Evolutionary conservation across 176 grass and related monocot species (phyloP), one percentile per base, ranked within the genome.

Genomic region (Bolboschoenus planiculmis): DNA sequence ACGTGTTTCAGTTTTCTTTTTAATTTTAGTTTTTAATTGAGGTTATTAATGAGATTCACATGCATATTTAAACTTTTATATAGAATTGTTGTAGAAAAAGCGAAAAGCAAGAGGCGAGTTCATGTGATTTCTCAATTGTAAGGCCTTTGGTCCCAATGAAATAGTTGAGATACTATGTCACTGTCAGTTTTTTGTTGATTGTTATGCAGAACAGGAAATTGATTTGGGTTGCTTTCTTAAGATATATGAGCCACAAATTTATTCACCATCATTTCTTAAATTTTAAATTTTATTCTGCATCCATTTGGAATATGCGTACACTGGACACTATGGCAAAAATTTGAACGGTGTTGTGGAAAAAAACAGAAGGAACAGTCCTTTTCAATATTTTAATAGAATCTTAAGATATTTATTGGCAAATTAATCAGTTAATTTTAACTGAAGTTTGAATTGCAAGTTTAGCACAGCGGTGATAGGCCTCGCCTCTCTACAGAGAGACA

Each of bases 381-480:
- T 50, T 50, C 71, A 48, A 47, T 23, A 24, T 75, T 31, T 31
- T 30, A 30, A 23, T 50, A 29, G 43, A 50, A 50, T 15, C 4
- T 30, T 75, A 50, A 75, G 71, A 75, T 75, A 50, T 75, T 75
- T 75, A 48, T 75, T 75, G 43, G 21, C 23, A 75, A 75, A 48
- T 50, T 75, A 7, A 75, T 29, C 0, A 14, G 2, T 14, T n/a
- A 4, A 31, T 66, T 37, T 67, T 66, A 7, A 7, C 9, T 44
- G n/a, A n/a, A n/a, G n/a, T n/a, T n/a, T n/a, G n/a, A n/a, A n/a
- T n/a, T n/a, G n/a, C n/a, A n/a, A n/a, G n/a, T n/a, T n/a, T n/a
- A n/a, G n/a, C n/a, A n/a, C n/a, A n/a, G n/a, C n/a, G n/a, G n/a
- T n/a, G n/a, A n/a, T n/a, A n/a, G n/a, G n/a, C n/a, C n/a, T n/a